Conservation (phyloP, 495 filamentous ascomycete genomes). For the Bacidia rubella region DNA sequence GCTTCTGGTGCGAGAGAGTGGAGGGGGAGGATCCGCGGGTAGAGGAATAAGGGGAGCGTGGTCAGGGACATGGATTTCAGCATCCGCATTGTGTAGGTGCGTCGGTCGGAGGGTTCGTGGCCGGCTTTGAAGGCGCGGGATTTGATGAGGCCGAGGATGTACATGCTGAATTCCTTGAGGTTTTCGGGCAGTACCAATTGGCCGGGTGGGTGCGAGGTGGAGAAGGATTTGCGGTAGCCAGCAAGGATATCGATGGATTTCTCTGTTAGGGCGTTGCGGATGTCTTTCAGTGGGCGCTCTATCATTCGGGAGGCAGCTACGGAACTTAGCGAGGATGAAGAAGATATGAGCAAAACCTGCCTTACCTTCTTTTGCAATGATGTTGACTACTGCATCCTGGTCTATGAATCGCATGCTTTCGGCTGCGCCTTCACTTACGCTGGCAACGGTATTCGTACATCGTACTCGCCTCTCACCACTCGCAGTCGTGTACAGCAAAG, state of each 20-base stretch:
- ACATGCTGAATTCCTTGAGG: conserved; percentile 95
- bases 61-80: conserved; percentile 72
- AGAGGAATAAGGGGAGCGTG: conserved; percentile 85
- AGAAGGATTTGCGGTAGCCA: conserved; percentile 82
- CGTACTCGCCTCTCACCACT: conserved; percentile 80
- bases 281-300: conserved; percentile 72
- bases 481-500: conserved; percentile 85
- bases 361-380: conserved; percentile 78
- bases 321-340: conserved; percentile 5
- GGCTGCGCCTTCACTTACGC: conserved; percentile 70
- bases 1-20: conserved; percentile 68
- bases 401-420: conserved; percentile 87
- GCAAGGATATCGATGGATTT: conserved; percentile 92
- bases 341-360: conserved; percentile 1
- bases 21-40: conserved; percentile 82
- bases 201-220: conserved; percentile 73
- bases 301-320: conserved; percentile 65
- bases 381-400: conserved; percentile 77
- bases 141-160: conserved; percentile 85
- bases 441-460: conserved; percentile 85
- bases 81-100: conserved; percentile 82
- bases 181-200: conserved; percentile 93
- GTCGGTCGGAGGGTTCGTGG: conserved; percentile 78
- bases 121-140: conserved; percentile 86
- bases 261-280: conserved; percentile 71